Conservation (phyloP, 225 moss, liverwort and hornwort species). For the Sphagnum contortum region DNA sequence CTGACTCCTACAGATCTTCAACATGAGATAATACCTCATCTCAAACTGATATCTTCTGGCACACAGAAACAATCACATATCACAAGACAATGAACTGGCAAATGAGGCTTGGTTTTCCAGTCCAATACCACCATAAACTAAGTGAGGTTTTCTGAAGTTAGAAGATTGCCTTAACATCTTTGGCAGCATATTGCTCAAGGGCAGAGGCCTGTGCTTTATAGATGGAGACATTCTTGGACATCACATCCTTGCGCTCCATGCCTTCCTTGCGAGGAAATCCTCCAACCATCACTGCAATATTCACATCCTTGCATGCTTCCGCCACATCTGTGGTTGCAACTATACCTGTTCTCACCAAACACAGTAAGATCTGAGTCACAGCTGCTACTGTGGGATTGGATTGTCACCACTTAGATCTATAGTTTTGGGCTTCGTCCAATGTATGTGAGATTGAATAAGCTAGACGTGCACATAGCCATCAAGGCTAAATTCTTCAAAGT, state of each 20-base stretch:
- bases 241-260: slow-evolving; percentile 99
- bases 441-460: too few species aligned
- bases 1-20: background rate
- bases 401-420: background rate
- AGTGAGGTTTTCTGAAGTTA: too few species aligned
- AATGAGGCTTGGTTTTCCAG: background rate
- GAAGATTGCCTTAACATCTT: slow-evolving; percentile 70
- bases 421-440: too few species aligned
- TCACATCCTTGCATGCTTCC: slow-evolving; percentile 85
- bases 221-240: slow-evolving; percentile 98
- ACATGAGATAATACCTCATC: background rate
- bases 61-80: background rate
- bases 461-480: too few species aligned
- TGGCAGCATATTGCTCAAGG: slow-evolving; percentile 76
- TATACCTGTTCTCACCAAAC: slow-evolving; percentile 36
- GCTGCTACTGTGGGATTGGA: background rate
- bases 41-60: too few species aligned
- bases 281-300: slow-evolving; percentile 95
- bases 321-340: slow-evolving; percentile 87
- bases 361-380: background rate
- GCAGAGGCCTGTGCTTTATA: slow-evolving; percentile 99
- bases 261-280: slow-evolving; percentile 98
- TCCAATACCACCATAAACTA: too few species aligned
- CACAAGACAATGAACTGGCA: background rate
- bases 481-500: too few species aligned